Base-by-base conservation (phyloP, 129 eudicot genomes). In the Ambrosia trifida region DNA sequence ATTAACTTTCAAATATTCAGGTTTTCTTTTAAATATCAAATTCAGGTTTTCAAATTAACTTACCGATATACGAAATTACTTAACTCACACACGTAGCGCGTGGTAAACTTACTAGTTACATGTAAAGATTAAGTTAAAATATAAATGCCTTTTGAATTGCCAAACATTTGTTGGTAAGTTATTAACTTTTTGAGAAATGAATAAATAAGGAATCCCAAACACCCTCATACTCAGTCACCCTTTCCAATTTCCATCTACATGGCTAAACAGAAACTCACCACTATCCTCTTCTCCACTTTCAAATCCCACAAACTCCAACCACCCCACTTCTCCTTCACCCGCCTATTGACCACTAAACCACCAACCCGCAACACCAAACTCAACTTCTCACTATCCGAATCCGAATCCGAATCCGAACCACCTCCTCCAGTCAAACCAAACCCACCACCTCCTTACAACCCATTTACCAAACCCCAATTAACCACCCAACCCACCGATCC, bases 381-480 rank as follows among this genome's bases (percentile, higher is more conserved):
- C n/a, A 84, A 85, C 63, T 86, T 83, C 85, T 82, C 94, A 11
- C 73, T 74, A 10, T 85, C 96, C 49, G 94, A 84, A 35, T 64
- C 80, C 32, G 82, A 57, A 2, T 66, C 71, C 47, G 72, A 56
- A 45, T 2, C 61, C 59, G 14, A 64, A 40, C 13, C 80, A 2
- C 32, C 73, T 10, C 31, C 81, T 5, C 2, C 85, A 4, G 9
- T 47, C 3, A 81, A 66, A 63, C 20, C 67, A 61, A 79, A 77
- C 19, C 81, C 82, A 12, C 98, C 95, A 7, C 98, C 95, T 0
- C 90, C 96, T 0, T 93, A 85, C 74, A 75, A 93, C 84, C 98
- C 96, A 14, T 93, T 93, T 58, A 83, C 65, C 78, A 87, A 83
- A 44, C 83, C 82, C 17, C 85, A 91, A 16, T 72, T 40, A 4